Evolutionary conservation across 2,329 filamentous ascomycete species (phyloP).

Genomic region (Aschersonia sp.): DNA sequence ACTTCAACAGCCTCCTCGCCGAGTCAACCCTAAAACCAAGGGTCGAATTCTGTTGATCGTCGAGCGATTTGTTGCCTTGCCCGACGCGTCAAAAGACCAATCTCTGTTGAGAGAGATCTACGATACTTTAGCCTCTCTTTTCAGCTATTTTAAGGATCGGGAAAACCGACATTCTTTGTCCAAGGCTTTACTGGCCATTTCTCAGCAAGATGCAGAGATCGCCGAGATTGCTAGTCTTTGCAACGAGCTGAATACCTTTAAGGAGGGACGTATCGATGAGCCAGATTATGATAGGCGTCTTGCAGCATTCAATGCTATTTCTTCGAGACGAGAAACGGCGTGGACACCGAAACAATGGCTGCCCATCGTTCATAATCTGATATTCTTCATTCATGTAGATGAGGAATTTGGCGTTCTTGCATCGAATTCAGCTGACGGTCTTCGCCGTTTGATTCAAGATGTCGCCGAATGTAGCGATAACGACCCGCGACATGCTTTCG

Average conservation of each 20-base stretch:
- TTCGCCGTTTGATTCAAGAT: constrained; percentile 64
- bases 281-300: constrained; percentile 78
- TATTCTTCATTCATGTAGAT: constrained; percentile 73
- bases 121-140: constrained; percentile 62
- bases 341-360: constrained; percentile 68
- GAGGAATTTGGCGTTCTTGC: constrained; percentile 78
- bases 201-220: constrained; percentile 45
- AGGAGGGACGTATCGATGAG: constrained; percentile 58
- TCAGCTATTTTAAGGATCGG: constrained; percentile 79
- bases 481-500: constrained; percentile 28
- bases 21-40: constrained; percentile 74
- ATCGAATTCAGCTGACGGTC: constrained; percentile 63
- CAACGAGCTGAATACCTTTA: constrained; percentile 67
- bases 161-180: constrained; percentile 61
- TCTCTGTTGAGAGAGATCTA: constrained; percentile 50
- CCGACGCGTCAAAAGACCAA: constrained; percentile 25
- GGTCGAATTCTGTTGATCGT: constrained; percentile 65
- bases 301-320: constrained; percentile 59
- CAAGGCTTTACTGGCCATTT: constrained; percentile 56
- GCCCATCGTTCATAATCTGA: constrained; percentile 75
- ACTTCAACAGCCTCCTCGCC: constrained; percentile 68
- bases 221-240: constrained; percentile 55
- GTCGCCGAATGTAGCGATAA: constrained; percentile 25
- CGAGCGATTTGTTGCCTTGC: constrained; percentile 61
- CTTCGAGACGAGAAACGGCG: constrained; percentile 39